Percentiles rank a stretch among this genome's conserved stretches.
These are phyloP conservation scores for Blastocystis sp. DNA, from an alignment of 352 stramenopile species.

Conservation along the genomic window DNA sequence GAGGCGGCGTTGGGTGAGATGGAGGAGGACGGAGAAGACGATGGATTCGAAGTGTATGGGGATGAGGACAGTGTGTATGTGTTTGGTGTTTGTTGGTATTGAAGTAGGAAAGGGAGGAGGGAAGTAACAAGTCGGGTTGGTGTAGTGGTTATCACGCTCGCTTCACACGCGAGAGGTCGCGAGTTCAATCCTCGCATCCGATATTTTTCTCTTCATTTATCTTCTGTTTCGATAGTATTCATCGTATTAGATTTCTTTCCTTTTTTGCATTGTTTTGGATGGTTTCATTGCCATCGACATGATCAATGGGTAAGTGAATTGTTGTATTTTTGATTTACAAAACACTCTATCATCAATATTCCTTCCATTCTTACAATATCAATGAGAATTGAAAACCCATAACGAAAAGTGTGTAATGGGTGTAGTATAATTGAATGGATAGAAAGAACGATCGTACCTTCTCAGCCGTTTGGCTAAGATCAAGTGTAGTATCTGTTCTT, in stretches of 20 bases:
- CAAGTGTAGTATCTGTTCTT: slow-evolving; percentile 82
- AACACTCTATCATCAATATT: too few relatives aligned
- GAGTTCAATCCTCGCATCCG: slow-evolving; percentile 14
- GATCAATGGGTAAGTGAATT: too few relatives aligned
- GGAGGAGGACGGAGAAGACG: neutral
- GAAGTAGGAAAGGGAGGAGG: neutral
- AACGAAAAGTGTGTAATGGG: neutral
- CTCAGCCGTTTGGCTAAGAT: slow-evolving; percentile 77
- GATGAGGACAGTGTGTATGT: neutral
- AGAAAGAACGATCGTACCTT: slow-evolving; percentile 60
- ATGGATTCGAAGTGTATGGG: neutral
- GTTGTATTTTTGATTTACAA: too few relatives aligned
- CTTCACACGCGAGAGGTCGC: slow-evolving; percentile 43
- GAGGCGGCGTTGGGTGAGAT: neutral
- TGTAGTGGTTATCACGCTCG: slow-evolving; percentile 52
- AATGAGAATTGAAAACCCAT: neutral
- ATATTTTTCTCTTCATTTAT: neutral
- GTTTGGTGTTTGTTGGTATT: neutral
- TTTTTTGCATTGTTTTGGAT: too few relatives aligned
- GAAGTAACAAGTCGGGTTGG: slow-evolving; percentile 31
- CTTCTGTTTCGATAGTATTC: too few relatives aligned
- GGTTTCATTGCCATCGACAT: too few relatives aligned
- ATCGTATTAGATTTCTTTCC: too few relatives aligned
- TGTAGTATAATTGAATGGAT: neutral
- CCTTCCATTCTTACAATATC: neutral